These are phyloP conservation scores for Filosporella fistucella DNA, from an alignment of 495 filamentous ascomycete genomes.

Conservation along the genomic window DNA sequence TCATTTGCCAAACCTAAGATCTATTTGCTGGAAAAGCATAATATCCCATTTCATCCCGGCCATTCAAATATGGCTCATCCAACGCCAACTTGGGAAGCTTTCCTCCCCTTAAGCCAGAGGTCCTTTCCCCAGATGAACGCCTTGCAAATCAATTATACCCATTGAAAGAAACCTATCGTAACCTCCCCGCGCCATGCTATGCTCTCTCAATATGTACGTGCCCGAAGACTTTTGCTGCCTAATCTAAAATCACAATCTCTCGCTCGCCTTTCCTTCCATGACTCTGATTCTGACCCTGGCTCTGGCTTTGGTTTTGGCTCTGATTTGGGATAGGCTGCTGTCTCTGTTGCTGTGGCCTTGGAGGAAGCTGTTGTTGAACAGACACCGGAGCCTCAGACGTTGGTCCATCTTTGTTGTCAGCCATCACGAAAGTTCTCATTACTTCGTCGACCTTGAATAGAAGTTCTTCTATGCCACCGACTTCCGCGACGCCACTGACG, in stretches of 20 bases:
- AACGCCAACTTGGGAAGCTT: too few relatives aligned
- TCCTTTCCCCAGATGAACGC: neutral
- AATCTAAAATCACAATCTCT: constrained; percentile 23
- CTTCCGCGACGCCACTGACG: constrained; percentile 17
- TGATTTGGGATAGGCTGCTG: constrained; percentile 15
- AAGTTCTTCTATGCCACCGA: constrained; percentile 13
- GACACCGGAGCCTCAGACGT: neutral
- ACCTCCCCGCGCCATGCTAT: constrained; percentile 16
- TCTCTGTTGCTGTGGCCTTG: neutral
- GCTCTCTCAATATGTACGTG: constrained; percentile 2
- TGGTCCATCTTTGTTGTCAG: neutral
- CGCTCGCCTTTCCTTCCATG: neutral
- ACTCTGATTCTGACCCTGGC: constrained; percentile 14
- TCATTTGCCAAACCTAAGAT: neutral
- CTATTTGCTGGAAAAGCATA: neutral
- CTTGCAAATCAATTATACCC: neutral
- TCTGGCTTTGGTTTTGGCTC: constrained; percentile 16
- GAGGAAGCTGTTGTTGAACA: neutral
- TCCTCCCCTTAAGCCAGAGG: neutral
- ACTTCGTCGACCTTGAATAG: constrained; percentile 19
- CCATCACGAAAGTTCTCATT: constrained; percentile 10
- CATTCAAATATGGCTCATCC: too few relatives aligned
- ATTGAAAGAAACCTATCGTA: constrained; percentile 11
- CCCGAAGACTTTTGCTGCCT: constrained; percentile 4
- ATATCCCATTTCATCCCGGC: too few relatives aligned